Evolutionary conservation across 176 grass and related monocot species (phyloP), one percentile per base, ranked within the genome.

Genomic region (Dactylis glomerata): DNA sequence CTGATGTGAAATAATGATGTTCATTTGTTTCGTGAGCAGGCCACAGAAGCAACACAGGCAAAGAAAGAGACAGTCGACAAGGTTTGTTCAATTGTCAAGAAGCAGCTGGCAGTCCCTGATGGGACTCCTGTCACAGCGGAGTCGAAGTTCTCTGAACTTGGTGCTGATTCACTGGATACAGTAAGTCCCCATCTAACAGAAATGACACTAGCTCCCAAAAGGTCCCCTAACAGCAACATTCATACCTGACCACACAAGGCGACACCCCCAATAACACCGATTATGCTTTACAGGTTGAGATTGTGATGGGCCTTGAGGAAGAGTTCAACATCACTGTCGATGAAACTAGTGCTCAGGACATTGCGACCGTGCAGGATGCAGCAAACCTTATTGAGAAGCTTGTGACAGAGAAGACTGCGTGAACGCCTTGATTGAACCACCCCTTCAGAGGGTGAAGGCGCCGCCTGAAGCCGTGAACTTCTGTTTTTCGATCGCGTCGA

Each of bases 131-230:
- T 94, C 51, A 80, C 87, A 9, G 89, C 87, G 16, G 83, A 90
- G 41, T 94, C 89, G 2, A 94, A 92, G 50, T 92, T 94, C 58
- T 41, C 78, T 44, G 76, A 92, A 81, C 92, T 94, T 15, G 92
- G 92, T 17, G 92, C 92, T 45, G 92, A 92, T 89, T 94, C 92
- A 34, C 85, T 92, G 7, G 92, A 90, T 44, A 94, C 89, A 42
- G 92, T 94, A 87, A 84, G 27, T 32, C 38, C 5, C 15, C 34
- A 1, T 51, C 20, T 50, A 50, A 20, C 2, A 15, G 57, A 73
- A 40, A 30, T 11, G 12, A 4, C 78, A 34, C 33, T 34, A 44
- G 5, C 20, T 37, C 24, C 0, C 6, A 14, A 47, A 10, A 15
- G 45, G 13, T 3, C 12, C 45, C 45, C 47, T 40, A 3, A 27